phyloP scores from a whole-genome alignment of 441 rosid genomes.

The Gossypium gossypioides region DNA sequence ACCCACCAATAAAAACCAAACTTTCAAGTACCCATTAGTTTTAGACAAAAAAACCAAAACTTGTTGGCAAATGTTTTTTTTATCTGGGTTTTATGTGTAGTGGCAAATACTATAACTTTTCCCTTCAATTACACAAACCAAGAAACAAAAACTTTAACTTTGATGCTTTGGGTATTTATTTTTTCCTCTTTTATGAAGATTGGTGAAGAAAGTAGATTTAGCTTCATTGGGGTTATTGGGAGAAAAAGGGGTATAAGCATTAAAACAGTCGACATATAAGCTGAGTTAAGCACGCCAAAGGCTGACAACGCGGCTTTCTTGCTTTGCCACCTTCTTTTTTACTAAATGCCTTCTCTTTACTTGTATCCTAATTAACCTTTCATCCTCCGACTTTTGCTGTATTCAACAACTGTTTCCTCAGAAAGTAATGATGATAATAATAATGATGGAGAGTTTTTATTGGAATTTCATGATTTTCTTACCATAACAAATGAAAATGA shows the following conservation, averaged over 20 bases:
- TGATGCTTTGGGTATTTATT: constrained; percentile 6
- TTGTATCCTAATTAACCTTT: constrained; percentile 22
- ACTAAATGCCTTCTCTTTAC: constrained; percentile 25
- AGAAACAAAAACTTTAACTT: constrained; percentile 8
- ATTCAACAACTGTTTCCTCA: background rate
- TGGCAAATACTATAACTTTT: background rate
- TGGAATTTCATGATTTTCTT: background rate
- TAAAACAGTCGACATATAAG: constrained; percentile 25
- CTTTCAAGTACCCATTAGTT: constrained; percentile 17
- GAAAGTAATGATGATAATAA: background rate
- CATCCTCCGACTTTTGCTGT: background rate
- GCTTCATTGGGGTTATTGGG: constrained; percentile 18
- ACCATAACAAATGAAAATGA: no score
- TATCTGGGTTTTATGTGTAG: background rate
- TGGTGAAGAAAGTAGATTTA: constrained; percentile 20
- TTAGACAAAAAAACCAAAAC: constrained; percentile 10
- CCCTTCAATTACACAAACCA: background rate
- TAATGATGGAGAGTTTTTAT: background rate
- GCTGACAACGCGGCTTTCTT: constrained; percentile 39
- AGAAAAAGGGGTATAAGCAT: background rate
- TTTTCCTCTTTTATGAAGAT: constrained; percentile 11
- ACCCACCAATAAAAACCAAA: constrained; percentile 8
- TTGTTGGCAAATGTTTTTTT: constrained; percentile 10
- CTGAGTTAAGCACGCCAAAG: constrained; percentile 40
- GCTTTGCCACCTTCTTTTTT: constrained; percentile 19